Conservation (phyloP, 2,329 filamentous ascomycete genomes). For the Calonectria pauciramosa region DNA sequence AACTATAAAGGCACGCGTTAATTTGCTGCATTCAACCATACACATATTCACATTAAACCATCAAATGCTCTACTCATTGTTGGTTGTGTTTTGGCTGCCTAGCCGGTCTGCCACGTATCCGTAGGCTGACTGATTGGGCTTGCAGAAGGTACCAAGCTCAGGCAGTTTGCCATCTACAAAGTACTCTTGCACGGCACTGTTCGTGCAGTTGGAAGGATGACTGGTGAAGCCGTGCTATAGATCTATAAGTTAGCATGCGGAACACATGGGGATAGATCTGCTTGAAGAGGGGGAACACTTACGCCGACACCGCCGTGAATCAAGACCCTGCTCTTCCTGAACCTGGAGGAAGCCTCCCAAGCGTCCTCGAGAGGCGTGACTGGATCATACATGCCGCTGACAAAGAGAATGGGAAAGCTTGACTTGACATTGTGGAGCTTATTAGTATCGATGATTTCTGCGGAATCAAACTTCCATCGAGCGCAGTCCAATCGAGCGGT, state of each 20-base stretch:
- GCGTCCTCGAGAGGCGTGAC: constrained; percentile 33
- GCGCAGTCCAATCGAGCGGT: constrained; percentile 22
- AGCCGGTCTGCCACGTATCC: neutral
- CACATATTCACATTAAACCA: neutral
- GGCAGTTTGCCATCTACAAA: constrained; percentile 13
- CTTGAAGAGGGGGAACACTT: constrained; percentile 9
- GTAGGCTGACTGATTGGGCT: constrained; percentile 4
- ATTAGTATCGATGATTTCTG: constrained; percentile 31
- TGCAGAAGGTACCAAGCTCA: constrained; percentile 5
- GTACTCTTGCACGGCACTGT: neutral
- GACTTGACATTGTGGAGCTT: constrained; percentile 37
- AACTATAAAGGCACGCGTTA: neutral
- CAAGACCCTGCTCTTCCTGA: constrained; percentile 35
- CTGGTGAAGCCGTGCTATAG: neutral
- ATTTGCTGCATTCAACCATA: neutral
- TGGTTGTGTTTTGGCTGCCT: neutral
- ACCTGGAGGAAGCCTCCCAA: constrained; percentile 33
- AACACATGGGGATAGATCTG: neutral
- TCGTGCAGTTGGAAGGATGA: constrained; percentile 17
- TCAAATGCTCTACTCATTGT: neutral
- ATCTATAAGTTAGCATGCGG: too few relatives aligned
- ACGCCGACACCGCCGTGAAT: constrained; percentile 40
- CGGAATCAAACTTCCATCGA: constrained; percentile 36
- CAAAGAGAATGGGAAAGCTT: constrained; percentile 35
- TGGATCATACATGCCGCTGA: constrained; percentile 40